phyloP scores from a whole-genome alignment of 352 stramenopile genomes.

The Globisporangium megalacanthum region DNA sequence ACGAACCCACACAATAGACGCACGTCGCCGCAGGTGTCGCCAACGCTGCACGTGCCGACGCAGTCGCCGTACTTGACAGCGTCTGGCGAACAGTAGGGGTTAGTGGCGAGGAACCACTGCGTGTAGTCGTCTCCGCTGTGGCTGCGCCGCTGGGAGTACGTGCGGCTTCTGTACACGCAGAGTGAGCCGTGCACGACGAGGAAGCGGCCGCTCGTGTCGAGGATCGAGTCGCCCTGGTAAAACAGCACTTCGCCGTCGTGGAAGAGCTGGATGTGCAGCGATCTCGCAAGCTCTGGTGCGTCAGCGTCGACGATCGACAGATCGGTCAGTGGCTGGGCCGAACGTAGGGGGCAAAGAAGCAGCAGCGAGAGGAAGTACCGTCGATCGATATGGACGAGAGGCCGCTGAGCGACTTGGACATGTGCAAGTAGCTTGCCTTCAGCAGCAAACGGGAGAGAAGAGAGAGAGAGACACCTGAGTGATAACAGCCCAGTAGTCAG shows the following conservation, averaged over 20 bases:
- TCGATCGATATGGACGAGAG: slow-evolving; percentile 36
- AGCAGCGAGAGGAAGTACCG: slow-evolving; percentile 10
- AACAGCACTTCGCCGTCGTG: slow-evolving; percentile 43
- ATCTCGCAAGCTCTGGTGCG: slow-evolving; percentile 23
- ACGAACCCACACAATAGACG: slow-evolving; percentile 6
- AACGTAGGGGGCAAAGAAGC: neutral
- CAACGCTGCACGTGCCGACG: slow-evolving; percentile 26
- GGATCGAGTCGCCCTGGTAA: slow-evolving; percentile 30
- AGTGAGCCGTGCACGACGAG: slow-evolving; percentile 38
- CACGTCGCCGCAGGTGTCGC: slow-evolving; percentile 39
- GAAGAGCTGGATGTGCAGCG: slow-evolving; percentile 24
- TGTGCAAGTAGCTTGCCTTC: slow-evolving; percentile 30
- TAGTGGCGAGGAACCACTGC: slow-evolving; percentile 19
- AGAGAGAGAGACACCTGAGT: neutral
- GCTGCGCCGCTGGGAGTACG: slow-evolving; percentile 11
- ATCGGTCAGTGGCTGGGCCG: neutral
- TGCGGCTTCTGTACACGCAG: slow-evolving; percentile 28
- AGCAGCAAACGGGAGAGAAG: neutral
- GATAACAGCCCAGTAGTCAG: neutral
- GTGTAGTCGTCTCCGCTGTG: slow-evolving; percentile 25
- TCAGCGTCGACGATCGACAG: neutral
- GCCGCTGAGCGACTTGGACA: slow-evolving; percentile 23
- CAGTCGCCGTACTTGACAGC: slow-evolving; percentile 30
- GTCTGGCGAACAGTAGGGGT: slow-evolving; percentile 2
- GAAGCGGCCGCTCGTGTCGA: slow-evolving; percentile 31